Evolutionary conservation across 2,329 filamentous ascomycete genomes (phyloP).

Genomic region (Purpureocillium takamizusanense): DNA sequence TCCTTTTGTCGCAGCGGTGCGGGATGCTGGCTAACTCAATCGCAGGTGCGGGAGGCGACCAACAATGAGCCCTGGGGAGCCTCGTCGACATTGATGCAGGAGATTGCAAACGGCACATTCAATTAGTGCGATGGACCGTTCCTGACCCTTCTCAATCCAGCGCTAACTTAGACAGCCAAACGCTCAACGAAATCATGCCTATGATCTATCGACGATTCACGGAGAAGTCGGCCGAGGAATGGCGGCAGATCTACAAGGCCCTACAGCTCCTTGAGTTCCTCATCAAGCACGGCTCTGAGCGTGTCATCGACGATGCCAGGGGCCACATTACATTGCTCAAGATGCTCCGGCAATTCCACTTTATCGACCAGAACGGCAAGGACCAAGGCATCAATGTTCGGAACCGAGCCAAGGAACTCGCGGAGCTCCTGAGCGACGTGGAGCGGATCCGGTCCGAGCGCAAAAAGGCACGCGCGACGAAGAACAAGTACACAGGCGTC

Average conservation of each 20-base stretch:
- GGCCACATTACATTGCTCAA: conserved; percentile 92
- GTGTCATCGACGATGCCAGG: conserved; percentile 93
- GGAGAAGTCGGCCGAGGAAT: conserved; percentile 95
- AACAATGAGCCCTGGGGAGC: conserved; percentile 98
- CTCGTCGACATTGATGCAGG: conserved; percentile 81
- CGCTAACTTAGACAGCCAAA: conserved; percentile 52
- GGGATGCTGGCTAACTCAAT: conserved; percentile 6
- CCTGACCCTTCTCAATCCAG: conserved; percentile 7
- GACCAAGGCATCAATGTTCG: conserved; percentile 97
- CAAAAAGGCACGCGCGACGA: conserved; percentile 85
- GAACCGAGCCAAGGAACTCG: conserved; percentile 90
- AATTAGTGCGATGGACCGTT: conserved; percentile 65
- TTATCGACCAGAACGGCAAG: conserved; percentile 91
- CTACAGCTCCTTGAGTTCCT: conserved; percentile 94
- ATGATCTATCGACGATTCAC: conserved; percentile 99
- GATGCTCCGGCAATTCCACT: conserved; percentile 98
- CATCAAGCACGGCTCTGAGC: conserved; percentile 95
- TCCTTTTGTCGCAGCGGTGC: conserved; percentile 8
- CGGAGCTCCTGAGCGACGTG: conserved; percentile 86
- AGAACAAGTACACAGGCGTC: conserved; percentile 92
- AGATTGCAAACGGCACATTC: conserved; percentile 95
- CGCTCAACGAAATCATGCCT: conserved; percentile 98
- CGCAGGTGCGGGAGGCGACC: conserved; percentile 86
- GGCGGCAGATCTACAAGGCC: conserved; percentile 98
- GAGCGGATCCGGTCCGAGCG: conserved; percentile 72